A percentile compares a stretch with the other conserved stretches of the same genome.
Evolutionary conservation across 2,329 filamentous ascomycete genomes (phyloP).

Genomic region (Pestalotiopsis sp.): DNA sequence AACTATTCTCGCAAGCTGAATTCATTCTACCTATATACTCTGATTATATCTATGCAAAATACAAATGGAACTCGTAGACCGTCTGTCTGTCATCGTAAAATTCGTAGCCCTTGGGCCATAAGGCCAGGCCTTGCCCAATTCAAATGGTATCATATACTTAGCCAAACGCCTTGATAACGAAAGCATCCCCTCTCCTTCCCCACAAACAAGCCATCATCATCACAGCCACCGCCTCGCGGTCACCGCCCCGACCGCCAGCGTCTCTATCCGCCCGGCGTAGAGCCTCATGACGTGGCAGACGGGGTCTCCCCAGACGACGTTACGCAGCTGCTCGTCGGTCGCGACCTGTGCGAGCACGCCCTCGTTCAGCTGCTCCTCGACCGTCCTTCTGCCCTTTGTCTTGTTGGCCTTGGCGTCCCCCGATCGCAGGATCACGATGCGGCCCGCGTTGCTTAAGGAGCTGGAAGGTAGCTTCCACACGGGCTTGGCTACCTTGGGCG

Average conservation of each 20-base stretch:
- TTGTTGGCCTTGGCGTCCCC: slow-evolving; percentile 36
- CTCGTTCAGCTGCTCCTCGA: slow-evolving; percentile 51
- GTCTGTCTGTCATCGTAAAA: neutral
- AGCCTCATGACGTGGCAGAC: slow-evolving; percentile 78
- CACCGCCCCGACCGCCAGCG: slow-evolving; percentile 68
- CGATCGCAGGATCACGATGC: slow-evolving; percentile 66
- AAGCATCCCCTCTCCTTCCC: neutral
- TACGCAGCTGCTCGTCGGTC: slow-evolving; percentile 66
- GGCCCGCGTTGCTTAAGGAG: slow-evolving; percentile 69
- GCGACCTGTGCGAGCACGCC: slow-evolving; percentile 69
- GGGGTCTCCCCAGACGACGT: slow-evolving; percentile 79
- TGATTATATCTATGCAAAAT: neutral
- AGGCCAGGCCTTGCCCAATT: neutral
- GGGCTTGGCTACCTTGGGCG: slow-evolving; percentile 31
- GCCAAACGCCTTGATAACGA: slow-evolving; percentile 2
- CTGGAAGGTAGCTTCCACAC: slow-evolving; percentile 67
- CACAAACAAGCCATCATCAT: neutral
- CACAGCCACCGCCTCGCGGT: slow-evolving; percentile 39
- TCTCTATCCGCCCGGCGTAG: slow-evolving; percentile 72
- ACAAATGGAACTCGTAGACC: neutral
- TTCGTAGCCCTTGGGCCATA: neutral
- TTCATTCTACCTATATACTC: neutral
- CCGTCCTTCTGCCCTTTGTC: slow-evolving; percentile 44
- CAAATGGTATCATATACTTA: slow-evolving; percentile 9
- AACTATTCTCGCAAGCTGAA: neutral